Evolutionary conservation across 2,329 filamentous ascomycete species (phyloP), one percentile per base, ranked within the genome.

Genomic region (Nemania sp.): DNA sequence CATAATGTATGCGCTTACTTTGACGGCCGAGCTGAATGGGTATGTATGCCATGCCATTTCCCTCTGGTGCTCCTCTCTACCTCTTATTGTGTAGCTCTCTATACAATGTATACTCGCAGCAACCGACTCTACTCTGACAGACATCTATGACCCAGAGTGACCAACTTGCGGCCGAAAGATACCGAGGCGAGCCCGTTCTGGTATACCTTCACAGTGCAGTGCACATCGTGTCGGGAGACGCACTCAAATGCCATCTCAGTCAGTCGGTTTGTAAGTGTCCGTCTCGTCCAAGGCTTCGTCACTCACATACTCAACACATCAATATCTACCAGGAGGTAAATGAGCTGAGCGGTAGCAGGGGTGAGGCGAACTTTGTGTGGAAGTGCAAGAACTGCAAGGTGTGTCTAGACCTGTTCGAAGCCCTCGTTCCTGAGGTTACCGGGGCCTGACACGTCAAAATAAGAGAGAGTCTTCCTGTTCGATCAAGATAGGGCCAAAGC

Each of bases 331-430:
- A 97, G 92, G 94, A 98, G 74, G 84, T 82, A 71, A 93, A 96
- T 73, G 92, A 97, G 66, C 87, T 97, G 75, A 95, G 91, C 65
- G 93, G 93, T 37, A 97, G 93, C 75, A 86, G 92, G 71, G 95
- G 95, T 66, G 93, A 98, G 77, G 95, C 95, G 63, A 98, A 98
- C 77, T 99, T 99, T 77, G 95, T 99, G n/a, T 99, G 95, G 94
- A 93, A 88, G 76, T 99, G 95, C 84, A 97, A 96, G 78, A 94
- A 95, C 74, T 99, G 95, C 87, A 96, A 95, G 86, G 92, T 95
- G 68, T 32, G 78, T 74, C 6, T 1, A 17, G 34, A 15, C 2
- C 13, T 7, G 15, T n/a, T 35, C 37, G 2, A 15, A n/a, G 18
- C 21, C 20, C 39, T 37, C 43, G 5, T 3, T n/a, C 50, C 32